phyloP scores from a whole-genome alignment of 2,329 filamentous ascomycete genomes.

The Bipolaris cookei region DNA sequence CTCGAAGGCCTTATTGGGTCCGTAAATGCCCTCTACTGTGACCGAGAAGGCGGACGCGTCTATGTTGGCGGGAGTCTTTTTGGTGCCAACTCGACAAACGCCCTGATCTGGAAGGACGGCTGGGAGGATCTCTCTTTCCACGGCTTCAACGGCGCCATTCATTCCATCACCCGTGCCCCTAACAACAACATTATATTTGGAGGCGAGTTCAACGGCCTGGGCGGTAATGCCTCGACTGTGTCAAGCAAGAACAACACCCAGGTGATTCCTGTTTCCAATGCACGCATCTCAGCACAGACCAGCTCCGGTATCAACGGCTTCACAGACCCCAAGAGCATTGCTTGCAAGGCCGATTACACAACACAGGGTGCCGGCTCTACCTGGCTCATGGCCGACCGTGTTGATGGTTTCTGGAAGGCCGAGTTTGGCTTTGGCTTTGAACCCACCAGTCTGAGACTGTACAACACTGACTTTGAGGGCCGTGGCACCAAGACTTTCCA shows the following conservation, averaged over 20 bases:
- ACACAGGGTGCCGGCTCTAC: constrained; percentile 72
- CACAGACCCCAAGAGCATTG: constrained; percentile 76
- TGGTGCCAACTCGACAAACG: constrained; percentile 83
- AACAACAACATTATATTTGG: constrained; percentile 91
- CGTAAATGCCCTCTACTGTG: constrained; percentile 83
- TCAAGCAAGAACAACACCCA: constrained; percentile 74
- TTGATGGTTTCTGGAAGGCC: constrained; percentile 82
- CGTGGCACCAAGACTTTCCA: constrained; percentile 88
- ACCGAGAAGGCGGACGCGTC: constrained; percentile 75
- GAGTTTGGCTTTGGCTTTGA: constrained; percentile 82
- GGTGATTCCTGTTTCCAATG: constrained; percentile 82
- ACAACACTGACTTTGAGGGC: constrained; percentile 84
- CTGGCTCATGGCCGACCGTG: constrained; percentile 80
- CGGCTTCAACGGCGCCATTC: constrained; percentile 92
- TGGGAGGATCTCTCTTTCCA: constrained; percentile 87
- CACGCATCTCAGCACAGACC: constrained; percentile 71
- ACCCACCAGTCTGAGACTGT: constrained; percentile 84
- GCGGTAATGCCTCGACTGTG: constrained; percentile 74
- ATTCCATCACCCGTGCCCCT: constrained; percentile 78
- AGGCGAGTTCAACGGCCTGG: constrained; percentile 85
- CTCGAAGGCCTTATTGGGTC: constrained; percentile 81
- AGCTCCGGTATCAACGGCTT: constrained; percentile 69
- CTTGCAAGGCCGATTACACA: constrained; percentile 75
- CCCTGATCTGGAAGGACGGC: constrained; percentile 75
- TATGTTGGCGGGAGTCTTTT: constrained; percentile 91